phyloP scores from a whole-genome alignment of 768 basidiomycete species.

The Lactarius psammicola region DNA sequence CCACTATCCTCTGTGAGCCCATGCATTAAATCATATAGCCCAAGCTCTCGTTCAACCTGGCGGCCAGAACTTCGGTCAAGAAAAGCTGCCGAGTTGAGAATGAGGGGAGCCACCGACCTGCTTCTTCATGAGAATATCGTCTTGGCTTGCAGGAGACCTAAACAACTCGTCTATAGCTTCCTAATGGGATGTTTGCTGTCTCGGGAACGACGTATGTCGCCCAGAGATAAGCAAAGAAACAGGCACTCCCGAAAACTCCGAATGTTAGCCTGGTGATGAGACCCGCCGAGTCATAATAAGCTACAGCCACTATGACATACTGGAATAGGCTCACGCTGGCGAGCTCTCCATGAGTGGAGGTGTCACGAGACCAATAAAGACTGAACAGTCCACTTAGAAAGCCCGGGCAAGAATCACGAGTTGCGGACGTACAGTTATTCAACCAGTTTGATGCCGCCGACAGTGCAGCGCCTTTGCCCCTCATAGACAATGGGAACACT shows the following conservation, averaged over 20 bases:
- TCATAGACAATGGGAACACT: conserved; percentile 74
- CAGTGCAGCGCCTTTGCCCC: conserved; percentile 79
- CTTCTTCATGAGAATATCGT: conserved; percentile 49
- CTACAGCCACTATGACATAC: not conserved
- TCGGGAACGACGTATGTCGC: conserved; percentile 67
- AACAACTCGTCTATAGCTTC: conserved; percentile 78
- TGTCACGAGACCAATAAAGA: conserved; percentile 72
- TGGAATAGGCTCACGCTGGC: conserved; percentile 44
- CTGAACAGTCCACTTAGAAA: conserved; percentile 37
- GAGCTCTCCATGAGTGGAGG: conserved; percentile 64
- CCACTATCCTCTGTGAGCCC: conserved; percentile 32
- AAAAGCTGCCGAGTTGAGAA: not conserved
- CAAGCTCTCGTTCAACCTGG: conserved; percentile 59
- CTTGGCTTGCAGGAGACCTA: conserved; percentile 52
- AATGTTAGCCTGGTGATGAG: conserved; percentile 57
- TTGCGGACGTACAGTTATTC: conserved; percentile 57
- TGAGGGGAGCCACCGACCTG: conserved; percentile 44
- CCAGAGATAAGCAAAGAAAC: conserved; percentile 69
- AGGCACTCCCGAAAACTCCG: conserved; percentile 60
- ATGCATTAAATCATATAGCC: conserved; percentile 47
- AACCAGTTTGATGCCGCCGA: conserved; percentile 86
- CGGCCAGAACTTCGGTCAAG: not conserved
- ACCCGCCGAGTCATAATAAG: not conserved
- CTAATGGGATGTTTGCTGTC: conserved; percentile 69
- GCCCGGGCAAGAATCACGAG: not conserved